These are phyloP conservation scores for Xylaria sp. DNA, from an alignment of 2,329 filamentous ascomycete species.

Conservation along the genomic window DNA sequence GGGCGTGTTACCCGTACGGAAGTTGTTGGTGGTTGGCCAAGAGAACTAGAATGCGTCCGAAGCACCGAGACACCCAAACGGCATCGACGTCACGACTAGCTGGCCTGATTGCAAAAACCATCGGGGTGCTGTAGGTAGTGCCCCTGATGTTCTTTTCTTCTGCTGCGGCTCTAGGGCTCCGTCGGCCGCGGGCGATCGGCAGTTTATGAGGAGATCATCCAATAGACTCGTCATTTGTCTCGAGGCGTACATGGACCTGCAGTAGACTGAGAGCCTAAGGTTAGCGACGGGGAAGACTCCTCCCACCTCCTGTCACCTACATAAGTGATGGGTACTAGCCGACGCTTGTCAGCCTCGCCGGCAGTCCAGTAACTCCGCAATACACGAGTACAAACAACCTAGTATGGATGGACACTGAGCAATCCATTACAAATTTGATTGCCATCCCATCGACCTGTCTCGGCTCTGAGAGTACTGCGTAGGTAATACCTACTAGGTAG, in stretches of 20 bases:
- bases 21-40: slow-evolving; percentile 5
- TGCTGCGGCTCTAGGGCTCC: slow-evolving; percentile 16
- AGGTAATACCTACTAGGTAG: no score
- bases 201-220: slow-evolving; percentile 22
- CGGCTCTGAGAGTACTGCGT: background rate
- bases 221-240: slow-evolving; percentile 16
- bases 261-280: no score
- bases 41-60: background rate
- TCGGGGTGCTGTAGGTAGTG: slow-evolving; percentile 2
- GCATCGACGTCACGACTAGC: slow-evolving; percentile 14
- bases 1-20: background rate
- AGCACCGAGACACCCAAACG: slow-evolving; percentile 19
- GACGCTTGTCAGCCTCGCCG: background rate
- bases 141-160: background rate
- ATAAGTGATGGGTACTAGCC: background rate
- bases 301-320: background rate
- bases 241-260: slow-evolving; percentile 6
- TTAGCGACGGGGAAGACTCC: background rate
- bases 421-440: background rate
- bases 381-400: no score
- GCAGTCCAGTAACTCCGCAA: background rate
- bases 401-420: background rate
- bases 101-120: slow-evolving; percentile 3
- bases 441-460: background rate
- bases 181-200: slow-evolving; percentile 25